Evolutionary conservation across 2,329 filamentous ascomycete genomes (phyloP), one percentile per base, ranked within the genome.

Genomic region (Botrytis sinoallii): DNA sequence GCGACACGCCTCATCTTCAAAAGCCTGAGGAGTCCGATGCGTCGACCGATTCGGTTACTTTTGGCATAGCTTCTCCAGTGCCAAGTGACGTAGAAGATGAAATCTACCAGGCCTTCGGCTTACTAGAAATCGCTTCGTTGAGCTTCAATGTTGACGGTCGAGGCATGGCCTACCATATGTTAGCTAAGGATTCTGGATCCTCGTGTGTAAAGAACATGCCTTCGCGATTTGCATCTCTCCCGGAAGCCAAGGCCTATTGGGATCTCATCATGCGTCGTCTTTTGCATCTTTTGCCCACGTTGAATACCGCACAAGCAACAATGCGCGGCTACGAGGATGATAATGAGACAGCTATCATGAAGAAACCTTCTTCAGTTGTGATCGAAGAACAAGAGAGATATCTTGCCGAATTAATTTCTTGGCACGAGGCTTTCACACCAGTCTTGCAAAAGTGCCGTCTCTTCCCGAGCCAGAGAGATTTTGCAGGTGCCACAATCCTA

Each of bases 81-180:
- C 68, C 57, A 63, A 71, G 68, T 25, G 55, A 46, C 4, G 32
- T 71, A 44, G 68, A 71, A 18, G 68, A 71, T 61, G 68, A 71
- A 7, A 42, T 71, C 22, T 71, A 71, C 14, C 55, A 46, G 5
- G 22, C 40, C 5, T 71, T 63, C 25, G 55, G 68, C 38, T 29
- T 63, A 44, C 29, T 71, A 9, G 32, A 71, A 35, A 61, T 71
- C 18, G 42, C 57, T 16, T 35, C 20, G 1, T n/a, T 60, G 22
- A 71, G 57, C 42, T 61, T 60, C 42, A 63, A 46, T 38, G 7
- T 40, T 7, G 40, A 70, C 1, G 25, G 18, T 40, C 55, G 68
- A 3, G 68, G 68, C 6, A 70, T 71, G 55, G 29, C 40, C 20
- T 63, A 71, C 38, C 55, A 71, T 44, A 63, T 71, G 29, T 60